Evolutionary conservation across 2,329 filamentous ascomycete species (phyloP).

Genomic region (Neurospora sp.): DNA sequence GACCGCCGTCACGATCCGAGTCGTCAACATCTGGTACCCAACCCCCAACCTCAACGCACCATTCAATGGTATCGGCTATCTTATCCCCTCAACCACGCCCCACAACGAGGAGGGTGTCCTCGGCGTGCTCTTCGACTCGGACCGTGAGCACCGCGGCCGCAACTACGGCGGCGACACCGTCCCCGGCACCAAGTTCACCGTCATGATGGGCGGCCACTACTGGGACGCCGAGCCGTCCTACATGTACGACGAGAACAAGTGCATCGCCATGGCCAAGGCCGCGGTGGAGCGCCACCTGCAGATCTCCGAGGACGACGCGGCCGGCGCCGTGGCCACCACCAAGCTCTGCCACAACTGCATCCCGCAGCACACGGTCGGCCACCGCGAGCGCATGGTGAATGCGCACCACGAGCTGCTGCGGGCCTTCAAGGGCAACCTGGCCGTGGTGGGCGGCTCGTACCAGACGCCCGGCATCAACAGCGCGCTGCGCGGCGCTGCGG

Average conservation of each 20-base stretch:
- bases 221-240: slow-evolving; percentile 59
- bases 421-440: slow-evolving; percentile 52
- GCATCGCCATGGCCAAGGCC: slow-evolving; percentile 54
- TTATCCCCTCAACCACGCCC: slow-evolving; percentile 61
- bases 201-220: slow-evolving; percentile 92
- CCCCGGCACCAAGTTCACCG: slow-evolving; percentile 73
- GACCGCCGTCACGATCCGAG: slow-evolving; percentile 73
- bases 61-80: slow-evolving; percentile 74
- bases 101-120: slow-evolving; percentile 35
- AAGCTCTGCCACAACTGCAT: slow-evolving; percentile 62
- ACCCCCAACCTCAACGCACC: slow-evolving; percentile 50
- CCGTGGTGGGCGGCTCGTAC: slow-evolving; percentile 52
- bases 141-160: slow-evolving; percentile 30
- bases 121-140: slow-evolving; percentile 86
- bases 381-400: slow-evolving; percentile 50
- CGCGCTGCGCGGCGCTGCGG: slow-evolving; percentile 39
- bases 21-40: slow-evolving; percentile 81
- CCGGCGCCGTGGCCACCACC: slow-evolving; percentile 49
- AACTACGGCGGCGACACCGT: slow-evolving; percentile 38
- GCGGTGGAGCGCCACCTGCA: slow-evolving; percentile 66
- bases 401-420: slow-evolving; percentile 45
- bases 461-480: slow-evolving; percentile 40
- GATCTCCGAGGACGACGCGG: slow-evolving; percentile 51
- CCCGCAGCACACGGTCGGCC: slow-evolving; percentile 81
- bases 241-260: neutral